Conservation (phyloP, 371 early-diverging fungal species). For the Circinella minor region DNA sequence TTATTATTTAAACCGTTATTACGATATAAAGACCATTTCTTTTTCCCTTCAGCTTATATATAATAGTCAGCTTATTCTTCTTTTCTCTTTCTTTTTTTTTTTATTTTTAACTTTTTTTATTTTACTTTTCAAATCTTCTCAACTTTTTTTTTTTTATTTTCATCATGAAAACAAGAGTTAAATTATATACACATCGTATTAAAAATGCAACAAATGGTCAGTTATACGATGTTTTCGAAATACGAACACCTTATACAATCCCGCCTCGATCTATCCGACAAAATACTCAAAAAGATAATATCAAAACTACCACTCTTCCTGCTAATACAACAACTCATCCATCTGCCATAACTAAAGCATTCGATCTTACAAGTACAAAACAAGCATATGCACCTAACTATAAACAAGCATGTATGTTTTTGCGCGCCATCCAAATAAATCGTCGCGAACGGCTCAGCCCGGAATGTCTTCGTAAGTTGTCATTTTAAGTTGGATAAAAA, state of each 20-base stretch:
- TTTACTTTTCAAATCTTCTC: too few species aligned
- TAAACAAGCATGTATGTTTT: conserved; percentile 36
- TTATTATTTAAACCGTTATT: conserved; percentile 8
- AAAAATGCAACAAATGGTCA: conserved; percentile 11
- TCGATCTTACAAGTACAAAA: conserved; percentile 2
- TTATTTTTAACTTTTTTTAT: not conserved
- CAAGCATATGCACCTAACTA: conserved; percentile 29
- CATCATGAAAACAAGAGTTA: conserved; percentile 21
- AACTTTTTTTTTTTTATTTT: too few species aligned
- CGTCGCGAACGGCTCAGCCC: conserved; percentile 28
- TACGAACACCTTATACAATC: conserved; percentile 10
- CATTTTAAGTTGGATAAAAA: conserved; percentile 6
- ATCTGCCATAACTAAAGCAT: conserved; percentile 5
- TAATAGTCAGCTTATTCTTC: not conserved
- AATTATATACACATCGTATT: conserved; percentile 14
- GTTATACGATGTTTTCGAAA: conserved; percentile 20
- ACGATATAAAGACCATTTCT: too few species aligned
- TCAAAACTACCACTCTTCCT: conserved; percentile 1
- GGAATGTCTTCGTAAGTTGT: conserved; percentile 37
- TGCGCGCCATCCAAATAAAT: conserved; percentile 47
- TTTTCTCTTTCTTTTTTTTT: conserved; percentile 4
- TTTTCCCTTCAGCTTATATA: not conserved
- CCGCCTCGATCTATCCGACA: conserved; percentile 1
- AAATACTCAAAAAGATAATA: not conserved
- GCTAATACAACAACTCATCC: conserved; percentile 5